Evolutionary conservation across 139 green algal genomes (phyloP), one percentile per base, ranked within the genome.

Genomic region (Haematococcus lacustris): DNA sequence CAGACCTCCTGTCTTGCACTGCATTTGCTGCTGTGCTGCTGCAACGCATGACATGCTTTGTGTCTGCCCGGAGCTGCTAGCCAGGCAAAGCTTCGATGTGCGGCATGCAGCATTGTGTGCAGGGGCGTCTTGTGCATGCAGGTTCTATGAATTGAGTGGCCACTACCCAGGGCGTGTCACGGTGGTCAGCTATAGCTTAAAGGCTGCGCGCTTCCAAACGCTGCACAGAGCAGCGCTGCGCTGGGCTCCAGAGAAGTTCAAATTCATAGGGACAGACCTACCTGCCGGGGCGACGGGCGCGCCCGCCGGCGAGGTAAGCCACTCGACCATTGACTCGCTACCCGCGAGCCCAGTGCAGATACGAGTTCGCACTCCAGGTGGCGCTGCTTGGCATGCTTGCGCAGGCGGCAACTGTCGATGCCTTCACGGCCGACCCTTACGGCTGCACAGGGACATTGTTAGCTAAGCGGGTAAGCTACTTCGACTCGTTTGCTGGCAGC

Each of bases 141-240:
- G 82, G 43, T 88, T 88, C 73, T 84, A 80, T 73, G 82, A 85
- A 67, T 41, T 90, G 30, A 73, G 79, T 1, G 86, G 88, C 13
- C 84, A 88, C 76, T 97, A 95, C 73, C 93, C 93, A 1, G 63
- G 77, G 2, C 70, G 79, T 39, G 73, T 97, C 39, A 89, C 85
- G 0, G 87, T 97, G 13, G 85, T 97, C n/a, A 88, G 88, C 63
- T 98, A 97, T 82, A 87, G 88, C 1, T 88, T 97, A 73, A 97
- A 98, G 82, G 63, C 85, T 38, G 50, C 73, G 3, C 81, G 93
- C 5, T 97, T 97, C 68, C 51, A 73, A 3, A 71, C 87, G 26
- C 59, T 96, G 62, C 93, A 98, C 79, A 75, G 88, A 0, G 71
- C 69, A 0, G 92, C 93, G 9, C 51, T 97, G 7, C 70, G 73